phyloP scores from a whole-genome alignment of 83 land plant species.

The Thuja plicata region DNA sequence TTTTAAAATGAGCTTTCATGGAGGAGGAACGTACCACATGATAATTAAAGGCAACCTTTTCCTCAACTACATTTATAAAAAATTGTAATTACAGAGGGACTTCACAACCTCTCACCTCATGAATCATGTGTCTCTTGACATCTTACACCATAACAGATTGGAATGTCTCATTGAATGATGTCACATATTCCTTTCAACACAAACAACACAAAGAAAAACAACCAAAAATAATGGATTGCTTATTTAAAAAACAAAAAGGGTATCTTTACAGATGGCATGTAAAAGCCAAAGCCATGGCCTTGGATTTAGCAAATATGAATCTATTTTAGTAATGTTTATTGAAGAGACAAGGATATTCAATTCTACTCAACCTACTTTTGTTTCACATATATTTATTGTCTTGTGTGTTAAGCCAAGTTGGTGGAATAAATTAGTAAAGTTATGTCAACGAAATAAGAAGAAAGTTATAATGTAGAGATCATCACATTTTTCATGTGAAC shows the following conservation, averaged over 20 bases:
- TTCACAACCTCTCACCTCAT: neutral
- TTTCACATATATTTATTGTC: neutral
- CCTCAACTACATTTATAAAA: neutral
- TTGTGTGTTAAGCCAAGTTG: neutral
- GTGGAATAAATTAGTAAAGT: neutral
- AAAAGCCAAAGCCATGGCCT: neutral
- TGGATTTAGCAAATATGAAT: neutral
- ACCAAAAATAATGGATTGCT: no score
- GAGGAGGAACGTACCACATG: neutral
- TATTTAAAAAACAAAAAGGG: no score
- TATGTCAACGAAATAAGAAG: neutral
- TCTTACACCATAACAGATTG: no score
- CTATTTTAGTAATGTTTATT: neutral
- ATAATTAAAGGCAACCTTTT: neutral
- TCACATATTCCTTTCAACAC: no score
- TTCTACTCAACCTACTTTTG: no score
- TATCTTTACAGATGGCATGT: neutral
- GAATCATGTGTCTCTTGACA: neutral
- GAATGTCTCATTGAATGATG: no score
- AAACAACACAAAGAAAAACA: no score
- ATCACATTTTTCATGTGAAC: no score
- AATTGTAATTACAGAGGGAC: neutral
- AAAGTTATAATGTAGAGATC: neutral
- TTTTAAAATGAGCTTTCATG: no score
- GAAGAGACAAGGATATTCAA: neutral